Conservation (phyloP, 164 flowering plant genomes). For the Macadamia integrifolia region DNA sequence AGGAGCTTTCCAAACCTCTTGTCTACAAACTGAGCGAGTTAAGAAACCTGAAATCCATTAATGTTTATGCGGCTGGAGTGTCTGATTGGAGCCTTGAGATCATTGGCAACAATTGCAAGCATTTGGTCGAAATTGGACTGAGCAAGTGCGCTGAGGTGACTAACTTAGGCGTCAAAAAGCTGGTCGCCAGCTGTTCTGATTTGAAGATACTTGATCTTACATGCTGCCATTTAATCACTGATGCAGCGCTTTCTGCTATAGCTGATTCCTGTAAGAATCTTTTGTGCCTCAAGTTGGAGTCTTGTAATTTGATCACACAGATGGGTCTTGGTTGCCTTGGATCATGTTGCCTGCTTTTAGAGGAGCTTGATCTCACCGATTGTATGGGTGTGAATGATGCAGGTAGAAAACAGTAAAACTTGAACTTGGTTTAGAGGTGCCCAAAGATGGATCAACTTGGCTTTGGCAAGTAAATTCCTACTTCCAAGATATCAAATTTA, state of each 20-base stretch:
- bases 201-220: slow-evolving; percentile 52
- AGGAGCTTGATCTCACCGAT: slow-evolving; percentile 76
- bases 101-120: slow-evolving; percentile 37
- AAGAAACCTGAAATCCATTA: slow-evolving; percentile 34
- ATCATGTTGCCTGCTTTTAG: slow-evolving; percentile 30
- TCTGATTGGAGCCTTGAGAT: slow-evolving; percentile 23
- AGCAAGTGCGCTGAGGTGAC: slow-evolving; percentile 65
- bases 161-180: slow-evolving; percentile 42
- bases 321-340: slow-evolving; percentile 46
- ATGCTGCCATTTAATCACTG: slow-evolving; percentile 53
- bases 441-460: too few species aligned
- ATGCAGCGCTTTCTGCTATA: slow-evolving; percentile 45
- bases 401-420: slow-evolving; percentile 25
- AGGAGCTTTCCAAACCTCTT: slow-evolving; percentile 41
- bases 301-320: slow-evolving; percentile 47
- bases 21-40: slow-evolving; percentile 32
- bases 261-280: slow-evolving; percentile 49
- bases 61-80: slow-evolving; percentile 47
- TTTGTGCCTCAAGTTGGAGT: slow-evolving; percentile 54
- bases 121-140: slow-evolving; percentile 48
- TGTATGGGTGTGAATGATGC: slow-evolving; percentile 45
- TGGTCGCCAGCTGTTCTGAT: slow-evolving; percentile 35
- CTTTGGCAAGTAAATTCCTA: not conserved
- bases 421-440: not conserved
- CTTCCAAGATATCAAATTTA: too few species aligned